Evolutionary conservation across 768 basidiomycete genomes (phyloP).

Genomic region (Rubroboletus satanas): DNA sequence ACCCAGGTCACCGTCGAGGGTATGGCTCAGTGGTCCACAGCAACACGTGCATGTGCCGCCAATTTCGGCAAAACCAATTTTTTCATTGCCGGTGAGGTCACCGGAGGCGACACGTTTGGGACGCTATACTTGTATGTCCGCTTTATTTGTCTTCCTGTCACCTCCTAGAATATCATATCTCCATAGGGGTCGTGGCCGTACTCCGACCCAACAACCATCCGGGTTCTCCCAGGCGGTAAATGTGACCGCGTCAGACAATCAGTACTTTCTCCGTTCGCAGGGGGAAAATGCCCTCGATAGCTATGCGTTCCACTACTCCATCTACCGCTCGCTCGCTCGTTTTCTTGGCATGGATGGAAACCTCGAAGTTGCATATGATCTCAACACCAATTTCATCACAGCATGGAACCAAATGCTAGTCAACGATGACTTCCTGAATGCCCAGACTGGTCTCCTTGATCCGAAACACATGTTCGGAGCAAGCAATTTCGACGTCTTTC

Average conservation of each 20-base stretch:
- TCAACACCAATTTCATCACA: slow-evolving; percentile 76
- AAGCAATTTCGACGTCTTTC: slow-evolving; percentile 93
- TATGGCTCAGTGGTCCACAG: slow-evolving; percentile 68
- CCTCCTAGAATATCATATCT: background rate
- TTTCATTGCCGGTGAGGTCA: slow-evolving; percentile 89
- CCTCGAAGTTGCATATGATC: slow-evolving; percentile 83
- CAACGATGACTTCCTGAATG: slow-evolving; percentile 81
- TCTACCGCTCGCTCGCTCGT: slow-evolving; percentile 79
- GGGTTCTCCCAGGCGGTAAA: slow-evolving; percentile 70
- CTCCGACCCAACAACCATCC: slow-evolving; percentile 62
- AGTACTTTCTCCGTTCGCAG: slow-evolving; percentile 77
- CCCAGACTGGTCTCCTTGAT: slow-evolving; percentile 60
- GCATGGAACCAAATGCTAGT: slow-evolving; percentile 93
- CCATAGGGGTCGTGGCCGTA: slow-evolving; percentile 81
- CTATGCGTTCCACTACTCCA: slow-evolving; percentile 92
- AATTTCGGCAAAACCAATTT: slow-evolving; percentile 79
- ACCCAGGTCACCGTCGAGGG: slow-evolving; percentile 87
- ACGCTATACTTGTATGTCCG: slow-evolving; percentile 72
- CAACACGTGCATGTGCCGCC: slow-evolving; percentile 71
- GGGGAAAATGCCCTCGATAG: slow-evolving; percentile 63
- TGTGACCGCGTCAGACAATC: slow-evolving; percentile 51
- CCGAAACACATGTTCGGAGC: slow-evolving; percentile 88
- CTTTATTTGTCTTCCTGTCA: background rate
- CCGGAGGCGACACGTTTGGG: slow-evolving; percentile 89
- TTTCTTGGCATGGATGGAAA: slow-evolving; percentile 98